A percentile compares a stretch with the other conserved stretches of the same genome.
Conservation (phyloP, 768 basidiomycete species). For the Pulveroboletus sp. region DNA sequence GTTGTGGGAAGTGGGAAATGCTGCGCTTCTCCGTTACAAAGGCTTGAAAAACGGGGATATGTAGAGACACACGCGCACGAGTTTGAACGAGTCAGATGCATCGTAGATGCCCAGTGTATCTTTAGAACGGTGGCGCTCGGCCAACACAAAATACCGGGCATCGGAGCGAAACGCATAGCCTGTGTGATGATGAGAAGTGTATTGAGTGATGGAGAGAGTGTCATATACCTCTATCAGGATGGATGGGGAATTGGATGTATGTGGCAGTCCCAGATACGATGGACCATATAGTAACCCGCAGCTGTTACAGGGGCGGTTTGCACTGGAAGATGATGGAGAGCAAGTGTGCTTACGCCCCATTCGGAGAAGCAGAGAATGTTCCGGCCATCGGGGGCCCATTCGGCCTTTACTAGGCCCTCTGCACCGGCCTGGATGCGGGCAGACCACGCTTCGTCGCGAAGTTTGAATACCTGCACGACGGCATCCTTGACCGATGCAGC, state of each 20-base stretch:
- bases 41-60: slow-evolving; percentile 8
- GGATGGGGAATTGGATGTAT: slow-evolving; percentile 83
- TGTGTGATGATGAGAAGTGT: slow-evolving; percentile 25
- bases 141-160: slow-evolving; percentile 80
- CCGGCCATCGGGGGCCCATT: slow-evolving; percentile 88
- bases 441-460: slow-evolving; percentile 76
- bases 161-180: slow-evolving; percentile 80
- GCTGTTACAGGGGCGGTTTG: slow-evolving; percentile 40
- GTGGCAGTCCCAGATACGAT: slow-evolving; percentile 70
- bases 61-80: slow-evolving; percentile 54
- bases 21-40: slow-evolving; percentile 39
- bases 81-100: slow-evolving; percentile 60
- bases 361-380: slow-evolving; percentile 88
- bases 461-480: slow-evolving; percentile 72
- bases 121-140: slow-evolving; percentile 87
- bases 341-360: slow-evolving; percentile 72
- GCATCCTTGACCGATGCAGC: slow-evolving; percentile 74
- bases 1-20: slow-evolving; percentile 81
- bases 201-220: not conserved
- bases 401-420: slow-evolving; percentile 82
- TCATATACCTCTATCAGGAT: slow-evolving; percentile 68
- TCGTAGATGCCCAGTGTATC: slow-evolving; percentile 89
- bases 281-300: slow-evolving; percentile 86
- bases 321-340: not conserved
- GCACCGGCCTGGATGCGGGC: slow-evolving; percentile 77